Evolutionary conservation across 768 basidiomycete genomes (phyloP).

Genomic region (Collybiopsis luxurians): DNA sequence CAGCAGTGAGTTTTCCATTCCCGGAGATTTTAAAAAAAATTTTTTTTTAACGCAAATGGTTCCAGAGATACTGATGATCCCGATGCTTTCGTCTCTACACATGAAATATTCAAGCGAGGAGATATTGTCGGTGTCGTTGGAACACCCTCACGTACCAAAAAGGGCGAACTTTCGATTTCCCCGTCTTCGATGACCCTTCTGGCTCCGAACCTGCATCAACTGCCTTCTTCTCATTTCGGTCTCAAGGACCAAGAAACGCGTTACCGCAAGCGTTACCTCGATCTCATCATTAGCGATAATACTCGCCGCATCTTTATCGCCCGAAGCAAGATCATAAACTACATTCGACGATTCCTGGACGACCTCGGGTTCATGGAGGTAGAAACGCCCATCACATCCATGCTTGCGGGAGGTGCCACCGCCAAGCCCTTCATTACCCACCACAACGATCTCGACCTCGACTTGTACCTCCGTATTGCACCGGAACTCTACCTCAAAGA

Average conservation of each 20-base stretch:
- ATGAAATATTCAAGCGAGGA: slow-evolving; percentile 89
- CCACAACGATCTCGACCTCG: slow-evolving; percentile 96
- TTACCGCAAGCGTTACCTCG: slow-evolving; percentile 98
- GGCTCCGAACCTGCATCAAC: slow-evolving; percentile 93
- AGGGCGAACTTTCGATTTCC: slow-evolving; percentile 90
- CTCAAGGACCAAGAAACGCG: slow-evolving; percentile 97
- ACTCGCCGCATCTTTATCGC: slow-evolving; percentile 91
- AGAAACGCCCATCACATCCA: slow-evolving; percentile 97
- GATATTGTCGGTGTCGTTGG: slow-evolving; percentile 96
- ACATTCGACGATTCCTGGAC: slow-evolving; percentile 89
- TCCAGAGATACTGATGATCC: slow-evolving; percentile 63
- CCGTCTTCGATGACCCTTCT: slow-evolving; percentile 83
- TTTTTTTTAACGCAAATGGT: neutral
- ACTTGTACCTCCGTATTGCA: slow-evolving; percentile 95
- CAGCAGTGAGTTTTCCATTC: slow-evolving; percentile 56
- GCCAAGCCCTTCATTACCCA: slow-evolving; percentile 99
- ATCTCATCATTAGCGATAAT: slow-evolving; percentile 90
- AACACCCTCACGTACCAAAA: slow-evolving; percentile 87
- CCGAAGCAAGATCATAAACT: slow-evolving; percentile 87
- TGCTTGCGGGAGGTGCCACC: slow-evolving; percentile 95
- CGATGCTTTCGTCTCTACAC: slow-evolving; percentile 62
- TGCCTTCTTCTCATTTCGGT: slow-evolving; percentile 90
- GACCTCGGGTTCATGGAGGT: slow-evolving; percentile 95
- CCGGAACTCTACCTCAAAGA: slow-evolving; percentile 98
- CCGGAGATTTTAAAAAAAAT: neutral